Evolutionary conservation across 2,329 filamentous ascomycete species (phyloP).

Genomic region (Pochonia chlamydosporia): DNA sequence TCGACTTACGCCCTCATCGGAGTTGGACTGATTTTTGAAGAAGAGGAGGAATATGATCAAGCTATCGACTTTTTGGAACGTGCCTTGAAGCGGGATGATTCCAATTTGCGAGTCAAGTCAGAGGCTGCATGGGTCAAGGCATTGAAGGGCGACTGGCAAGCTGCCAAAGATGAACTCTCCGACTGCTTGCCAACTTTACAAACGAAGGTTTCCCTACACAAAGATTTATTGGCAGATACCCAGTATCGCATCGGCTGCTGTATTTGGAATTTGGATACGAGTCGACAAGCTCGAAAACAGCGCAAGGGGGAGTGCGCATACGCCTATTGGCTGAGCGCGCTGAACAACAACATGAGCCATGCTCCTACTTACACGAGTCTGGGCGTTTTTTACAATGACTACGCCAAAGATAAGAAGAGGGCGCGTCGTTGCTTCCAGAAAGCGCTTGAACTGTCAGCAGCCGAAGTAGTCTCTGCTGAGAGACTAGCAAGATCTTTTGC

Average conservation of each 20-base stretch:
- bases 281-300: constrained; percentile 68
- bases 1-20: constrained; percentile 82
- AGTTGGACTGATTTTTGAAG: constrained; percentile 85
- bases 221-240: constrained; percentile 75
- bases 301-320: constrained; percentile 69
- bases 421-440: constrained; percentile 94
- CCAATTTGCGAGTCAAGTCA: constrained; percentile 72
- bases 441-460: constrained; percentile 84
- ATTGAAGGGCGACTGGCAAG: constrained; percentile 67
- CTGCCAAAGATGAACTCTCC: constrained; percentile 64
- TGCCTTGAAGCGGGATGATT: constrained; percentile 65
- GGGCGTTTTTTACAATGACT: constrained; percentile 87
- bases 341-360: constrained; percentile 82
- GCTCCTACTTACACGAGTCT: constrained; percentile 89
- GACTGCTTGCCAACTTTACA: constrained; percentile 61
- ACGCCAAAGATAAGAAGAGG: constrained; percentile 78
- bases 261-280: constrained; percentile 76
- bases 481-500: constrained; percentile 82
- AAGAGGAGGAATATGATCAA: constrained; percentile 80
- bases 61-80: constrained; percentile 76
- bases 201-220: constrained; percentile 46
- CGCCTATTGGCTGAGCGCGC: constrained; percentile 70
- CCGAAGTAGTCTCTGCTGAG: constrained; percentile 82
- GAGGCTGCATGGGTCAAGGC: constrained; percentile 93
- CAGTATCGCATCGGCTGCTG: constrained; percentile 84